phyloP scores from a whole-genome alignment of 1,284 basidiomycete species.

The Anthracocystis setariae region DNA sequence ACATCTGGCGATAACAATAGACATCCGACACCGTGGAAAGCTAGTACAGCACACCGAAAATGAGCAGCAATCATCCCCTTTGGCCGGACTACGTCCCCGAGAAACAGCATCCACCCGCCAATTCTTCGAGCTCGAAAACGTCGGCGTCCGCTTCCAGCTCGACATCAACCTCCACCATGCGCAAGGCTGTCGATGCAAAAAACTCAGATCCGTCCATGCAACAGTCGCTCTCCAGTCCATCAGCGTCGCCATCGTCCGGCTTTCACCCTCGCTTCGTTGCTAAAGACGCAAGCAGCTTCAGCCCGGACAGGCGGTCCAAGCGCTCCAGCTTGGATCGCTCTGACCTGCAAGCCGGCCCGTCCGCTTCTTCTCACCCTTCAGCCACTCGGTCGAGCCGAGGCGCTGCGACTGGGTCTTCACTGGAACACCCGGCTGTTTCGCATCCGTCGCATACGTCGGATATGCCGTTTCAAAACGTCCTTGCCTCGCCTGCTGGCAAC shows the following conservation, averaged over 20 bases:
- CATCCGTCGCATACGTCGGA: no score
- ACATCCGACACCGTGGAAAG: background rate
- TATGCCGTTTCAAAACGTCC: no score
- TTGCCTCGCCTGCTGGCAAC: no score
- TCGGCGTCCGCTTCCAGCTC: slow-evolving; percentile 1
- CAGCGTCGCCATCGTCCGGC: slow-evolving; percentile 3
- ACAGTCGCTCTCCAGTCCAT: background rate
- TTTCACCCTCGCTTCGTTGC: background rate
- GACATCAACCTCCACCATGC: slow-evolving; percentile 3
- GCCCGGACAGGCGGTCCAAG: slow-evolving; percentile 14
- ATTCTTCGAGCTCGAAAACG: slow-evolving; percentile 1
- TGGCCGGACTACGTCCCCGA: slow-evolving; percentile 22
- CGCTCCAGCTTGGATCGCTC: slow-evolving; percentile 29
- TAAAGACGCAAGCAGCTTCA: background rate
- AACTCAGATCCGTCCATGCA: slow-evolving; percentile 2
- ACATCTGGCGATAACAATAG: background rate
- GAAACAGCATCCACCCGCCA: slow-evolving; percentile 3
- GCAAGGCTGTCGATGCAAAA: background rate
- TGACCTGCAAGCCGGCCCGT: background rate
- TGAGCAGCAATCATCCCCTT: slow-evolving; percentile 22
- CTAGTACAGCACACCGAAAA: background rate
- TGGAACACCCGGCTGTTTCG: no score
- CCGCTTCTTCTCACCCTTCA: background rate
- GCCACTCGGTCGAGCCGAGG: no score
- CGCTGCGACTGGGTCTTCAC: no score